A percentile compares a stretch with the other conserved stretches of the same genome.
Conservation (phyloP, 176 grass and related monocot species). For the Paspalum vaginatum region DNA sequence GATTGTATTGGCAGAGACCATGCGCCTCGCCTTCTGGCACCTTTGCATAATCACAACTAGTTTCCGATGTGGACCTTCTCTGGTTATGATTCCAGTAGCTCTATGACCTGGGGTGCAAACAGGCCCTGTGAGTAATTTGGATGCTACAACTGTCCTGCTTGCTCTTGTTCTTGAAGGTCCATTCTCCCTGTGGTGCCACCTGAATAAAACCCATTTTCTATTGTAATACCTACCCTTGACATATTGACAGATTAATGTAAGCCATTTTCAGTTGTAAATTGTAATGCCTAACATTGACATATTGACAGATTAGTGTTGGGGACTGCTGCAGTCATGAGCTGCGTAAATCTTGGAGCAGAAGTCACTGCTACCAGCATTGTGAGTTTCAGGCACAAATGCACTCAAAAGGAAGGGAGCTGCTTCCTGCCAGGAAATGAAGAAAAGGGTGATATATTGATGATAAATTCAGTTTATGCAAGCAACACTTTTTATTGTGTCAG, state of each 20-base stretch:
- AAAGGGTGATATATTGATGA: background rate
- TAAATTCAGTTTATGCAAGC: slow-evolving; percentile 34
- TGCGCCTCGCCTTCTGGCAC: slow-evolving; percentile 40
- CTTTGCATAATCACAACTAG: background rate
- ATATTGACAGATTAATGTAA: background rate
- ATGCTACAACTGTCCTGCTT: slow-evolving; percentile 39
- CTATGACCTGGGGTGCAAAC: slow-evolving; percentile 62
- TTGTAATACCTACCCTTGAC: background rate
- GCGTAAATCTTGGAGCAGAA: background rate
- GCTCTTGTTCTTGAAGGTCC: slow-evolving; percentile 67
- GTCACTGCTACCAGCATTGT: background rate
- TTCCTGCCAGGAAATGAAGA: background rate
- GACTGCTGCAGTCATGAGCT: background rate
- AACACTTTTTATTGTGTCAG: slow-evolving; percentile 36
- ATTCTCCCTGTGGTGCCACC: slow-evolving; percentile 41
- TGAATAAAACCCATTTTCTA: slow-evolving; percentile 7
- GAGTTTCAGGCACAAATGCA: background rate
- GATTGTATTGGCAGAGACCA: slow-evolving; percentile 49
- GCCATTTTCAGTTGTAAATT: background rate
- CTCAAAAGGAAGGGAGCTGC: background rate
- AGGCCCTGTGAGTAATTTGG: slow-evolving; percentile 52
- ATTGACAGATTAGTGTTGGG: background rate
- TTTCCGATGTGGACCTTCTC: slow-evolving; percentile 45
- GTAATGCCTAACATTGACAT: background rate
- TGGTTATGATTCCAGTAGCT: slow-evolving; percentile 55